These are phyloP conservation scores for Bruguiera hainesii DNA, from an alignment of 441 rosid species.

Conservation along the genomic window DNA sequence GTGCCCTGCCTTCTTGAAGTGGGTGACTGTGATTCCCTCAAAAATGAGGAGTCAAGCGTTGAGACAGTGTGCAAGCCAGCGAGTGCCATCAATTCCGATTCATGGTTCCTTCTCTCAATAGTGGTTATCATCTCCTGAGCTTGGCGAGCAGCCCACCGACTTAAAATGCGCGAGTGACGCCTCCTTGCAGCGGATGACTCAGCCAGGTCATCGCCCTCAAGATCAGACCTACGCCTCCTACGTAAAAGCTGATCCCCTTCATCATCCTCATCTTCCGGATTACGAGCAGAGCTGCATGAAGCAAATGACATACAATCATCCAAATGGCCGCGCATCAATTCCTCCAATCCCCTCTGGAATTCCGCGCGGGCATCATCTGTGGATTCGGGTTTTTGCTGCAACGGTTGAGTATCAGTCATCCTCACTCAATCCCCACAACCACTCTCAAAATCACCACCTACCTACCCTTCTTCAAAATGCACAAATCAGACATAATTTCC, in stretches of 20 bases:
- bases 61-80: slow-evolving; percentile 88
- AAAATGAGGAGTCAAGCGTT: slow-evolving; percentile 79
- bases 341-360: slow-evolving; percentile 69
- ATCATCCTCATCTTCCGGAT: slow-evolving; percentile 59
- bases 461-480: slow-evolving; percentile 17
- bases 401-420: slow-evolving; percentile 71
- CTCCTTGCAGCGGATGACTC: slow-evolving; percentile 84
- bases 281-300: slow-evolving; percentile 59
- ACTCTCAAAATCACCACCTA: slow-evolving; percentile 28
- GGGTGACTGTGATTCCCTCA: slow-evolving; percentile 74
- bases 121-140: slow-evolving; percentile 93
- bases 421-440: slow-evolving; percentile 22
- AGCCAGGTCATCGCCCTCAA: slow-evolving; percentile 74
- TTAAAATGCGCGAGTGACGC: slow-evolving; percentile 68
- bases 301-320: slow-evolving; percentile 79
- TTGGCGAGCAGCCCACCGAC: slow-evolving; percentile 85
- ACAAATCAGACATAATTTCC: slow-evolving; percentile 5
- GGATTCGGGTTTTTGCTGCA: slow-evolving; percentile 73
- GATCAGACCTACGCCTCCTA: slow-evolving; percentile 78
- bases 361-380: slow-evolving; percentile 43
- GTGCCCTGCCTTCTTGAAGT: slow-evolving; percentile 59
- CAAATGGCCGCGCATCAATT: slow-evolving; percentile 77
- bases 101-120: slow-evolving; percentile 76
- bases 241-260: slow-evolving; percentile 72
- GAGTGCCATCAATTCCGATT: slow-evolving; percentile 81